Evolutionary conservation across 768 basidiomycete species (phyloP).

Genomic region (Leccinum uliginosum): DNA sequence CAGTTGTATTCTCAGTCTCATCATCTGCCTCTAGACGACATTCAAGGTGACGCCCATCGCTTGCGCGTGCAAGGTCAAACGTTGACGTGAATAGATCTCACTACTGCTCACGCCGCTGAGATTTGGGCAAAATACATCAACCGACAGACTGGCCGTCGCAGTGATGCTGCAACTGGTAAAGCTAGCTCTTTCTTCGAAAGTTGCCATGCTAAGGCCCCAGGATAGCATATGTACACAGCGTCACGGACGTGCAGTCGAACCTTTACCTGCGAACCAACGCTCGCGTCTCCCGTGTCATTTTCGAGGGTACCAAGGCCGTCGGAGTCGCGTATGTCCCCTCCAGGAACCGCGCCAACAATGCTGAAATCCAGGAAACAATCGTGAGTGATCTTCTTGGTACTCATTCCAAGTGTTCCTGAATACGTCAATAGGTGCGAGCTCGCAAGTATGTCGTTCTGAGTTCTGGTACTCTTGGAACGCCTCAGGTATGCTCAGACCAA

Average conservation of each 20-base stretch:
- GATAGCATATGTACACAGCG: conserved; percentile 63
- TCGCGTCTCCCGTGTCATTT: conserved; percentile 65
- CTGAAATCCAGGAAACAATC: conserved; percentile 53
- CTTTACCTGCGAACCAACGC: conserved; percentile 63
- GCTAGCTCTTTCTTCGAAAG: neutral
- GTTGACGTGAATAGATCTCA: conserved; percentile 39
- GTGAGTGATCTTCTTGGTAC: conserved; percentile 20
- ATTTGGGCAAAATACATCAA: conserved; percentile 80
- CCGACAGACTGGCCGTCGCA: conserved; percentile 65
- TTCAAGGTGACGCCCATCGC: conserved; percentile 40
- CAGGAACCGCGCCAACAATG: conserved; percentile 52
- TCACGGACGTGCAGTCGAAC: conserved; percentile 65
- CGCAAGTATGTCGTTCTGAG: conserved; percentile 65
- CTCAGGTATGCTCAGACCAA: conserved; percentile 33
- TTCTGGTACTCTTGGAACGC: conserved; percentile 65
- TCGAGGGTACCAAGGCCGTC: conserved; percentile 68
- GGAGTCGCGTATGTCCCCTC: conserved; percentile 67
- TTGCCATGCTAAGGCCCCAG: neutral
- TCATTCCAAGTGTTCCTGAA: neutral
- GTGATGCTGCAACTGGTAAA: conserved; percentile 64
- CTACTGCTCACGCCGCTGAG: conserved; percentile 58
- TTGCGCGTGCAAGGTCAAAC: neutral
- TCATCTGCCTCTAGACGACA: conserved; percentile 43
- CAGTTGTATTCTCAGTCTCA: neutral
- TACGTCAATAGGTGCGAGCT: conserved; percentile 38